phyloP scores from a whole-genome alignment of 371 early-diverging fungal species.

The Zychaea mexicana region DNA sequence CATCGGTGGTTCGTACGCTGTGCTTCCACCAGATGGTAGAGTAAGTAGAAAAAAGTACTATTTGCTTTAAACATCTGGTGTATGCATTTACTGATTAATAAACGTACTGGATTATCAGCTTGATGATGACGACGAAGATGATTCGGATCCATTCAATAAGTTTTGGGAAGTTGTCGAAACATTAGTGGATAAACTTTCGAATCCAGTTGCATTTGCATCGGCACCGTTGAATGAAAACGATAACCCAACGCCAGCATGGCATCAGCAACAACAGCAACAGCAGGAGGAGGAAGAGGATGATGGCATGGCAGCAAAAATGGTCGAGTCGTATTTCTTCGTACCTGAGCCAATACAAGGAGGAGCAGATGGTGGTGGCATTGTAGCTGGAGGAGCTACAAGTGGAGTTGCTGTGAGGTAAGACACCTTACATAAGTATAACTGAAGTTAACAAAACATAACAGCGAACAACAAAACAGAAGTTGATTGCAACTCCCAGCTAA shows the following conservation, averaged over 20 bases:
- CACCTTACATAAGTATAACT: too few species aligned
- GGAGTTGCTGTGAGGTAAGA: too few species aligned
- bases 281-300: slow-evolving; percentile 6
- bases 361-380: neutral
- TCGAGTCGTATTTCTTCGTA: slow-evolving; percentile 66
- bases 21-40: slow-evolving; percentile 16
- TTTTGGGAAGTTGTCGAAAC: slow-evolving; percentile 82
- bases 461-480: too few species aligned
- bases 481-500: neutral
- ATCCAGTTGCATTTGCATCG: slow-evolving; percentile 77
- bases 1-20: slow-evolving; percentile 36
- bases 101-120: neutral
- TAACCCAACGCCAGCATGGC: slow-evolving; percentile 25
- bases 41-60: slow-evolving; percentile 1
- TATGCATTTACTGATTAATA: neutral
- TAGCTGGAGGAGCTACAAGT: too few species aligned
- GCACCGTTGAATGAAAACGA: slow-evolving; percentile 66
- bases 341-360: slow-evolving; percentile 7
- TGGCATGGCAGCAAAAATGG: slow-evolving; percentile 29
- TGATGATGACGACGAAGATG: slow-evolving; percentile 24
- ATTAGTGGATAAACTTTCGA: slow-evolving; percentile 71
- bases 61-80: neutral
- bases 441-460: too few species aligned
- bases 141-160: slow-evolving; percentile 79
- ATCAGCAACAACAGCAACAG: neutral